phyloP scores from a whole-genome alignment of 1,139 yeast species.

The Scheffersomyces insectosa region DNA sequence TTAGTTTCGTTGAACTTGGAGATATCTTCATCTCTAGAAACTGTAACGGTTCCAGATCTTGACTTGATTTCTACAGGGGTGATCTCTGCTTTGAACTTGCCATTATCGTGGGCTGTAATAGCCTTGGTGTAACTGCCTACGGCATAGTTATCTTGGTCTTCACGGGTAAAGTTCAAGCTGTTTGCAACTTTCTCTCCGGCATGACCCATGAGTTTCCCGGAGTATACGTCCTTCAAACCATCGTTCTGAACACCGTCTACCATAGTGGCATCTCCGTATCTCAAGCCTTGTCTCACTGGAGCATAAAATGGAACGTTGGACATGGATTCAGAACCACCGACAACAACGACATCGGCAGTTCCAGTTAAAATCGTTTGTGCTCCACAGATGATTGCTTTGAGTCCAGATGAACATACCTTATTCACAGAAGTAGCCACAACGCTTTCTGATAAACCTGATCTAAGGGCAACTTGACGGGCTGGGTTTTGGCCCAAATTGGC shows the following conservation, averaged over 20 bases:
- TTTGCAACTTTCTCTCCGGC: constrained; percentile 95
- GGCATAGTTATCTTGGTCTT: constrained; percentile 73
- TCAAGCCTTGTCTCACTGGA: constrained; percentile 78
- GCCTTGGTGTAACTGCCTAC: constrained; percentile 74
- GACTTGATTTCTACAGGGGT: constrained; percentile 89
- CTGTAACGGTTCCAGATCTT: constrained; percentile 55
- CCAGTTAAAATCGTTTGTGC: constrained; percentile 1
- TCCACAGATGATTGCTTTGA: constrained; percentile 1
- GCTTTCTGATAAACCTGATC: background rate
- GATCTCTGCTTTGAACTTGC: constrained; percentile 80
- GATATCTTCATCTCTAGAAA: background rate
- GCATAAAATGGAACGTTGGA: background rate
- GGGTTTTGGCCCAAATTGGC: constrained; percentile 2
- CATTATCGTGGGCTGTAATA: constrained; percentile 71
- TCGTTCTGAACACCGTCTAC: constrained; percentile 90
- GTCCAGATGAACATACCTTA: constrained; percentile 1
- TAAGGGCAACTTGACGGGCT: constrained; percentile 1
- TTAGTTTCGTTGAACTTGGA: background rate
- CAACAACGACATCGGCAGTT: constrained; percentile 1
- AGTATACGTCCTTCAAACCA: constrained; percentile 90
- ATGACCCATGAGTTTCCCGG: constrained; percentile 86
- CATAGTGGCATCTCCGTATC: constrained; percentile 77
- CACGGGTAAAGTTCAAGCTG: constrained; percentile 65
- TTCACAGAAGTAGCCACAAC: background rate
- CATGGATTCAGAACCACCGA: constrained; percentile 1